Base-by-base conservation (phyloP, 805 yeast genomes). In the Candida lessepsii region DNA sequence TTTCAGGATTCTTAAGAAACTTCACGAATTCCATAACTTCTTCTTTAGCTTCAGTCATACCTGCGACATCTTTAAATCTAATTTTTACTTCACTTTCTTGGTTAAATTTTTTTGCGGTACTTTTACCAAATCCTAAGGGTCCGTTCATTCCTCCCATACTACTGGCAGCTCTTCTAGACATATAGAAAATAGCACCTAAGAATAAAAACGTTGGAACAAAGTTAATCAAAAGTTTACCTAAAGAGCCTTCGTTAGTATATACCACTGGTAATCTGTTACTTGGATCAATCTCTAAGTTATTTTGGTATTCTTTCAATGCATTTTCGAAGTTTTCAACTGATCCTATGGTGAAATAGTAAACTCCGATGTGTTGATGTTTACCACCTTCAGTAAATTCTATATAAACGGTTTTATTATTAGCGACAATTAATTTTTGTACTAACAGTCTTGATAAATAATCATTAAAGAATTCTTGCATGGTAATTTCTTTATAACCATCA, bases 1-100 rank as follows among this genome's bases (percentile, higher is more conserved):
- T 87, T 41, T 75, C 72, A 8, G 99, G 99, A 50, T 88, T 78
- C 60, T 91, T 86, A 63, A 93, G 77, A 60, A 95, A 93, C 52
- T 83, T 80, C 39, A 93, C 99, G 72, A 93, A 93, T 63, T 93
- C 99, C 96, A 89, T 87, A 47, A 93, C 90, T 65, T 93, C 99
- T 50, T 83, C 91, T 64, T 93, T 93, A 9, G 99, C 96, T 66
- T 93, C 99, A 46, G 83, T 85, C 72, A 91, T 86, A 39, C 99
- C 99, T 1, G 99, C 99, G 37, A 93, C 99, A 61, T 95, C 98
- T 52, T 82, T 78, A 58, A 93, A 93, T 59, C 81, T 83, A 37
- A 88, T 83, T 58, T 86, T 87, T 46, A 93, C 86, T 47, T 88
- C 95, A 2, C 90, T 83, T 50, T 93, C 97, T 57, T 84, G 86